Conservation (phyloP, 73 alveolate genomes). For the Tetrahymena borealis region DNA sequence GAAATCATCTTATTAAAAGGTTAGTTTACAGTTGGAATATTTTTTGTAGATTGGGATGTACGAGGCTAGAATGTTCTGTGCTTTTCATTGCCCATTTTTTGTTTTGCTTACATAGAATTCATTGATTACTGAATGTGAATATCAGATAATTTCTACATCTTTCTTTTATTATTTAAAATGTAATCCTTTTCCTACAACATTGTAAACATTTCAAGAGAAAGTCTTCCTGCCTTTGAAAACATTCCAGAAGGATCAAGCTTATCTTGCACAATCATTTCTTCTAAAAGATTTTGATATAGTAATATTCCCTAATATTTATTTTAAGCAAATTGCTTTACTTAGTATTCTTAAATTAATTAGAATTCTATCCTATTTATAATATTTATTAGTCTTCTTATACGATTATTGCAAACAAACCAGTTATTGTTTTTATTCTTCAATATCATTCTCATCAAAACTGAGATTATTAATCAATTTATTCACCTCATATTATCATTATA, state of each 20-base stretch:
- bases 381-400: no score
- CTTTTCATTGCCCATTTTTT: neutral
- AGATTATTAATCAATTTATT: no score
- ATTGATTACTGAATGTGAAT: neutral
- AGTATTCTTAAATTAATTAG: no score
- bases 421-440: no score
- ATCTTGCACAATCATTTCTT: neutral
- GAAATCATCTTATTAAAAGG: neutral
- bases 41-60: neutral
- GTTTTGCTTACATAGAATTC: neutral
- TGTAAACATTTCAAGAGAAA: neutral
- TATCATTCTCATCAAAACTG: no score
- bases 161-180: neutral
- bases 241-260: neutral
- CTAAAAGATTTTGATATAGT: neutral
- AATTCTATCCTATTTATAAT: no score
- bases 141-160: neutral
- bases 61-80: neutral
- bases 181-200: neutral
- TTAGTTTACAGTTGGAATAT: neutral
- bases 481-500: no score
- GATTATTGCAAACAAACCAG: no score
- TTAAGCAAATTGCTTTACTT: no score
- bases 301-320: no score
- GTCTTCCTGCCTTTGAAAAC: neutral